phyloP scores from a whole-genome alignment of 2,329 filamentous ascomycete genomes.

The Calonectria hawksworthii region DNA sequence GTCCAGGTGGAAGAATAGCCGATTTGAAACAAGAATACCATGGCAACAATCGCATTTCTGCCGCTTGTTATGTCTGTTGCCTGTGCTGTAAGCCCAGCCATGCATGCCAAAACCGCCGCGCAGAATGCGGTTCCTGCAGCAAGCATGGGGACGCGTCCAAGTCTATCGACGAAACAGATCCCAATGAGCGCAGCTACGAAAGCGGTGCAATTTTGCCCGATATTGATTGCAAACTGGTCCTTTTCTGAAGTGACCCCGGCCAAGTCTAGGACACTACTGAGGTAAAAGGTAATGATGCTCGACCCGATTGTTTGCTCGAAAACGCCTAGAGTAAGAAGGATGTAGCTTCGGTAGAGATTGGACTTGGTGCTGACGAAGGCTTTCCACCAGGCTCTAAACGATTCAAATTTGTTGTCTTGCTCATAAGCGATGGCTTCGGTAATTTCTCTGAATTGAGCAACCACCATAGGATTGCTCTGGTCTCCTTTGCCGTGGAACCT shows the following conservation, averaged over 20 bases:
- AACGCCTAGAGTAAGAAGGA: constrained; percentile 27
- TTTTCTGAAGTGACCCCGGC: constrained; percentile 29
- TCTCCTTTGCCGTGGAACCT: constrained; percentile 57
- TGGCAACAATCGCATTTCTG: constrained; percentile 27
- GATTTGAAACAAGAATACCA: constrained; percentile 32
- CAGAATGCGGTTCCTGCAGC: constrained; percentile 22
- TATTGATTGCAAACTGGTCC: constrained; percentile 31
- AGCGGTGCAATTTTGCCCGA: constrained; percentile 26
- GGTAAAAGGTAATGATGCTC: constrained; percentile 32
- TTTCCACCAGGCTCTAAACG: constrained; percentile 30
- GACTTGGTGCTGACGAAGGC: constrained; percentile 15
- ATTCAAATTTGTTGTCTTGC: constrained; percentile 26
- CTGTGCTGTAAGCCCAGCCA: constrained; percentile 23
- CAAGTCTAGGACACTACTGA: constrained; percentile 27
- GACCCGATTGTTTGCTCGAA: constrained; percentile 33
- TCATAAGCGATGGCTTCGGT: constrained; percentile 48
- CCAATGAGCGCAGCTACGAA: constrained; percentile 20
- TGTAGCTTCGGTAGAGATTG: constrained; percentile 27
- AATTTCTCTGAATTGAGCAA: constrained; percentile 55
- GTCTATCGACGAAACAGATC: constrained; percentile 24
- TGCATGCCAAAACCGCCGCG: constrained; percentile 27
- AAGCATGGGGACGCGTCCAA: constrained; percentile 28
- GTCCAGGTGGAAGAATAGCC: constrained; percentile 31
- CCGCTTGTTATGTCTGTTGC: constrained; percentile 19
- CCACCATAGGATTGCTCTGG: constrained; percentile 54